Evolutionary conservation across 208 protist genomes (phyloP).

Genomic region (Trypanosoma scelopori): DNA sequence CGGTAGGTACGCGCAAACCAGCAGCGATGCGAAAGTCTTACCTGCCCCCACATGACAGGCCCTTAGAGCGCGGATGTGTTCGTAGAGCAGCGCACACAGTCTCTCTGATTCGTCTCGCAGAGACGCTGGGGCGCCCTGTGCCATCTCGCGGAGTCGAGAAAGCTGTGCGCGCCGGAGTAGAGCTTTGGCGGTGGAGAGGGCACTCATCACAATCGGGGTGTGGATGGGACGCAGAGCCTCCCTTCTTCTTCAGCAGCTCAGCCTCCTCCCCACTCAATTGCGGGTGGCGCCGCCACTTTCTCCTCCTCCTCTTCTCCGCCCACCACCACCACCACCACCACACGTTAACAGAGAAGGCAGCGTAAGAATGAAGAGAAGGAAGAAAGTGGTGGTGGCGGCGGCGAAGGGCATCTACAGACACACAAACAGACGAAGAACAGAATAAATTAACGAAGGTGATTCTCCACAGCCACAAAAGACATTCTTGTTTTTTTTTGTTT

Average conservation of each 20-base stretch:
- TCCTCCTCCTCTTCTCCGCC: too few relatives aligned
- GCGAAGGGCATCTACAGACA: too few relatives aligned
- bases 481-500: too few relatives aligned
- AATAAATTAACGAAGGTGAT: too few relatives aligned
- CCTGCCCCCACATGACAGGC: background rate
- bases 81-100: slow-evolving; percentile 45
- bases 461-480: too few relatives aligned
- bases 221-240: background rate
- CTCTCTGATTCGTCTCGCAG: slow-evolving; percentile 30
- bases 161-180: slow-evolving; percentile 42
- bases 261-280: too few relatives aligned
- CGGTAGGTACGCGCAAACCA: slow-evolving; percentile 65
- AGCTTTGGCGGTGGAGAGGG: slow-evolving; percentile 28
- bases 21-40: slow-evolving; percentile 23
- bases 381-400: too few relatives aligned
- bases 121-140: slow-evolving; percentile 35
- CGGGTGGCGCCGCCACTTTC: background rate
- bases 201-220: background rate
- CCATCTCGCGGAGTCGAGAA: slow-evolving; percentile 35
- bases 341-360: too few relatives aligned
- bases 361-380: too few relatives aligned
- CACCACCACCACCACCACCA: too few relatives aligned
- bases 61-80: slow-evolving; percentile 30
- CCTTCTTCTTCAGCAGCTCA: background rate
- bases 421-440: too few relatives aligned